Evolutionary conservation across 176 grass and related monocot species (phyloP).

Genomic region (Miscanthus lutarioriparius): DNA sequence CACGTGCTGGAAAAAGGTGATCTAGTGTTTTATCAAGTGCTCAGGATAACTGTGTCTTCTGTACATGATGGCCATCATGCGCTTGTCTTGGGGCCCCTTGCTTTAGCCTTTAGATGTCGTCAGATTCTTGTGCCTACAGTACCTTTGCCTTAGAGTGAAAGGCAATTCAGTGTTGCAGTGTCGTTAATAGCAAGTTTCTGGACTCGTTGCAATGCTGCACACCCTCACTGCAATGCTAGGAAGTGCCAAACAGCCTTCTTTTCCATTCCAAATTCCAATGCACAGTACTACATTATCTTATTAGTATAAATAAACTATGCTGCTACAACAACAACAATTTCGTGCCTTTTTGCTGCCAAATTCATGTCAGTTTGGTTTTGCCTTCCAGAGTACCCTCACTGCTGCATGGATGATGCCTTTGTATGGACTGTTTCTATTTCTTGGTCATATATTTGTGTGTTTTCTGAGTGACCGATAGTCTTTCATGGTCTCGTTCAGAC

Average conservation of each 20-base stretch:
- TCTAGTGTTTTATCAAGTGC: constrained; percentile 37
- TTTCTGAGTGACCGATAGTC: background rate
- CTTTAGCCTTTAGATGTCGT: constrained; percentile 41
- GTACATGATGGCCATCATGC: constrained; percentile 38
- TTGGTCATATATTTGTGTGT: background rate
- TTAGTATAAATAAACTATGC: constrained; percentile 11
- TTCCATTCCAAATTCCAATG: background rate
- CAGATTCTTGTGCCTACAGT: constrained; percentile 41
- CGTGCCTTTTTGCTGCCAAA: background rate
- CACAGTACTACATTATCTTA: background rate
- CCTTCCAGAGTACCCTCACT: background rate
- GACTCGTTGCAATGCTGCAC: constrained; percentile 6
- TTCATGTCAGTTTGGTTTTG: constrained; percentile 2
- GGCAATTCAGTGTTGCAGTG: constrained; percentile 23
- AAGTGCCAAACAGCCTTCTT: constrained; percentile 23
- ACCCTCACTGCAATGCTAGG: background rate
- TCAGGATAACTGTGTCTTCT: constrained; percentile 43
- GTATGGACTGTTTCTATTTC: background rate
- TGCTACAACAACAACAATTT: background rate
- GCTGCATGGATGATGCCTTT: background rate
- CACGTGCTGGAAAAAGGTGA: constrained; percentile 48
- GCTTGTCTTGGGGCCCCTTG: constrained; percentile 36
- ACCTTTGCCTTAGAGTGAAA: constrained; percentile 38
- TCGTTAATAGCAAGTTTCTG: constrained; percentile 29
- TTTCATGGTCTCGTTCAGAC: constrained; percentile 11